Percentiles rank a stretch among this genome's conserved stretches.
Evolutionary conservation across 352 stramenopile genomes (phyloP).

Genomic region (Globisporangium acanthophoron): DNA sequence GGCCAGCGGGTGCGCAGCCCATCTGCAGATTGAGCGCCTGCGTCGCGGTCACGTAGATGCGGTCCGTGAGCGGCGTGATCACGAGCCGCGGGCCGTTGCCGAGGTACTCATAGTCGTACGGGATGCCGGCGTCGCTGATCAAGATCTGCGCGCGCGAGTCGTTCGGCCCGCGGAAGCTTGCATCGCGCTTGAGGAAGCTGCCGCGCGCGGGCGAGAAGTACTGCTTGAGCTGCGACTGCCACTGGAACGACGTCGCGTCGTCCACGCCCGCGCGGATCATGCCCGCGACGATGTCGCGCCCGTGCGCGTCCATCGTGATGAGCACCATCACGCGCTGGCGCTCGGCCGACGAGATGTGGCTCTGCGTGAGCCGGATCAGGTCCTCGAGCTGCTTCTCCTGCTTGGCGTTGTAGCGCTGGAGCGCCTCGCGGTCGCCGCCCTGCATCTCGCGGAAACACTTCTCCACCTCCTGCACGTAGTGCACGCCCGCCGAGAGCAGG

Average conservation of each 20-base stretch:
- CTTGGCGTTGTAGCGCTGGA: constrained; percentile 89
- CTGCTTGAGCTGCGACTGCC: constrained; percentile 96
- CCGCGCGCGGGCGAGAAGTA: constrained; percentile 87
- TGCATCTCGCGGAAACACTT: constrained; percentile 73
- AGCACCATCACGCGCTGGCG: constrained; percentile 93
- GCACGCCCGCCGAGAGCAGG: constrained; percentile 87
- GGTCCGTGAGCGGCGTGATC: constrained; percentile 94
- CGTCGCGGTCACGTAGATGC: constrained; percentile 95
- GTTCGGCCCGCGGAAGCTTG: constrained; percentile 78
- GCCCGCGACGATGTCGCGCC: constrained; percentile 93
- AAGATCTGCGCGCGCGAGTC: constrained; percentile 80
- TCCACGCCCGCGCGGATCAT: constrained; percentile 90
- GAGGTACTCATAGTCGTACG: constrained; percentile 97
- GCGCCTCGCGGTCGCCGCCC: constrained; percentile 73
- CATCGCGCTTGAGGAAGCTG: constrained; percentile 90
- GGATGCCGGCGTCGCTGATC: constrained; percentile 91
- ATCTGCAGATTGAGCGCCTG: constrained; percentile 93
- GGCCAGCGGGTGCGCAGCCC: constrained; percentile 73
- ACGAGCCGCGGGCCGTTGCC: constrained; percentile 93
- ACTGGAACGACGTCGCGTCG: constrained; percentile 87
- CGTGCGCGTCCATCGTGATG: constrained; percentile 95
- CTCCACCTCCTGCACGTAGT: constrained; percentile 93
- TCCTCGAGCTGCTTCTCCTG: constrained; percentile 93
- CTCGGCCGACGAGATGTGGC: constrained; percentile 89
- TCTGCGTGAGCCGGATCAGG: constrained; percentile 91